Evolutionary conservation across 306 rosid species (phyloP).

Genomic region (Quercus wislizeni): DNA sequence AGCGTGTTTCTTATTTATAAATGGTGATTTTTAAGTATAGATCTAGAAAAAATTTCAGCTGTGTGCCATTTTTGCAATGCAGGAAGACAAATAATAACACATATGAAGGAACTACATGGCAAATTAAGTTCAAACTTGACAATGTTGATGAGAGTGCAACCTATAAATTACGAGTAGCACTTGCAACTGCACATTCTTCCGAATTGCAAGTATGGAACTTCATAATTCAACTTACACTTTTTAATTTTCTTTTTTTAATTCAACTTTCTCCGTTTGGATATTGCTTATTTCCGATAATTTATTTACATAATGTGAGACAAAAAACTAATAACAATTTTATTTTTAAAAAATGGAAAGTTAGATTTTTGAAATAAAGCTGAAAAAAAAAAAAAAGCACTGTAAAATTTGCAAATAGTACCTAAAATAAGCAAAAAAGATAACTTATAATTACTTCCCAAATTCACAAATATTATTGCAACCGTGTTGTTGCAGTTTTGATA

Average conservation of each 20-base stretch:
- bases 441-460: no score
- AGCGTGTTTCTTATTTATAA: no score
- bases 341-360: no score
- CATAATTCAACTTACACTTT: neutral
- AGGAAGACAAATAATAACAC: constrained; percentile 30
- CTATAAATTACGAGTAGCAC: constrained; percentile 40
- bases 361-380: no score
- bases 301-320: no score
- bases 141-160: neutral
- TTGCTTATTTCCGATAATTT: no score
- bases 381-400: no score
- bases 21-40: no score
- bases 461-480: neutral
- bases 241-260: neutral
- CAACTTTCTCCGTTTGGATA: neutral
- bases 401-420: no score
- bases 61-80: neutral
- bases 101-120: constrained; percentile 46
- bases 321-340: no score
- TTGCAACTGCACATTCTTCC: constrained; percentile 37
- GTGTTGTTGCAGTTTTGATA: neutral
- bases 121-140: constrained; percentile 36
- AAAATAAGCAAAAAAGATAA: no score
- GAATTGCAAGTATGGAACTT: constrained; percentile 33
- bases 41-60: neutral